These are phyloP conservation scores for Corchorus olitorius DNA, from an alignment of 345 rosid genomes.

Conservation along the genomic window DNA sequence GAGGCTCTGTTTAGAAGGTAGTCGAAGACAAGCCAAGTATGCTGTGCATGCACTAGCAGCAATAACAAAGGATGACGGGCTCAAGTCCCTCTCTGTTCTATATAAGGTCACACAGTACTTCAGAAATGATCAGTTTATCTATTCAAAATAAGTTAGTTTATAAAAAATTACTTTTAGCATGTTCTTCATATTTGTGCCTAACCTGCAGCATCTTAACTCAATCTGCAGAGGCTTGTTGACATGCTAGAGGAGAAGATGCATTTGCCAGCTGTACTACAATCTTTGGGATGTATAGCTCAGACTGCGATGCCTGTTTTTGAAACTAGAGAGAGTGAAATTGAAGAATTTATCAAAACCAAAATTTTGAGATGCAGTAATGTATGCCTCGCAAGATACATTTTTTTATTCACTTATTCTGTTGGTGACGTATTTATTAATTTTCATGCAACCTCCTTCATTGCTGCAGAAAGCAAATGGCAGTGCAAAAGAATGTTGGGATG, in stretches of 20 bases:
- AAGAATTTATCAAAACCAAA: slow-evolving; percentile 72
- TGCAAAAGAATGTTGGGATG: slow-evolving; percentile 62
- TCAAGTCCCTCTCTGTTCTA: slow-evolving; percentile 90
- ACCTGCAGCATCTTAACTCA: slow-evolving; percentile 27
- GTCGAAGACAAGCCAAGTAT: slow-evolving; percentile 89
- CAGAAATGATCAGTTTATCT: slow-evolving; percentile 6
- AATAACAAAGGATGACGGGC: slow-evolving; percentile 96
- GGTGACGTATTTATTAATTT: slow-evolving; percentile 22
- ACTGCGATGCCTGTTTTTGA: slow-evolving; percentile 97
- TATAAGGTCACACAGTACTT: slow-evolving; percentile 64
- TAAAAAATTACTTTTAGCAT: background rate
- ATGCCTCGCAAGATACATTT: slow-evolving; percentile 37
- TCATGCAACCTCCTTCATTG: slow-evolving; percentile 25
- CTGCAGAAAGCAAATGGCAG: slow-evolving; percentile 68
- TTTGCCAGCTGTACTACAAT: slow-evolving; percentile 90
- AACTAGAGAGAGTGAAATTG: slow-evolving; percentile 88
- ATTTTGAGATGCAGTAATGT: slow-evolving; percentile 65
- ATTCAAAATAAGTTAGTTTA: slow-evolving; percentile 6
- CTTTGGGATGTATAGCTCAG: slow-evolving; percentile 96
- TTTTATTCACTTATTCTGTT: slow-evolving; percentile 11
- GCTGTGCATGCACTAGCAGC: slow-evolving; percentile 98
- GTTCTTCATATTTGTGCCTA: slow-evolving; percentile 23
- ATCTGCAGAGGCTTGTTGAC: slow-evolving; percentile 88
- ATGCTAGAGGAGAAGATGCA: slow-evolving; percentile 89
- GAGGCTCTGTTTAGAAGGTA: slow-evolving; percentile 93